phyloP scores from a whole-genome alignment of 2,329 filamentous ascomycete genomes.

The Penicillium sp. region DNA sequence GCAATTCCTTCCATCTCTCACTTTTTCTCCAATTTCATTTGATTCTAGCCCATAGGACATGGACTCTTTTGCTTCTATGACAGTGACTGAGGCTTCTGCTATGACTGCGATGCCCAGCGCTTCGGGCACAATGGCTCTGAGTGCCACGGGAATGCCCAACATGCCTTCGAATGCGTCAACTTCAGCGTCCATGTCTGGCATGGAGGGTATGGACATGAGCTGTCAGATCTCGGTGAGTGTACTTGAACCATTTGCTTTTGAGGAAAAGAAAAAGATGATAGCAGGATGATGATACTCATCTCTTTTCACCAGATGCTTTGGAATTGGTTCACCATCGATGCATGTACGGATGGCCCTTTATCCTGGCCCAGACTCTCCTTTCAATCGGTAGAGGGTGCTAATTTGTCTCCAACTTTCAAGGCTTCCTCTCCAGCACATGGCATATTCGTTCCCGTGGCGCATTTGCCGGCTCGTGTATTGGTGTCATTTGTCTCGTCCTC shows the following conservation, averaged over 20 bases:
- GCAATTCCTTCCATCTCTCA: neutral
- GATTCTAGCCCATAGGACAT: neutral
- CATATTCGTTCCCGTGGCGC: slow-evolving; percentile 61
- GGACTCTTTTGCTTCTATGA: neutral
- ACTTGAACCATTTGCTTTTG: neutral
- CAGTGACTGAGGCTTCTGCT: neutral
- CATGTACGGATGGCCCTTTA: slow-evolving; percentile 8
- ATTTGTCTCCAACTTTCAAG: slow-evolving; percentile 15
- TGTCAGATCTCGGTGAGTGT: slow-evolving; percentile 28
- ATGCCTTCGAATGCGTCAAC: slow-evolving; percentile 1
- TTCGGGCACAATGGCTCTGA: slow-evolving; percentile 3
- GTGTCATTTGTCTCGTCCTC: slow-evolving; percentile 67
- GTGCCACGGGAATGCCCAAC: slow-evolving; percentile 1
- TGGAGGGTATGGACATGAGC: slow-evolving; percentile 20
- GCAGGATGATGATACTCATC: slow-evolving; percentile 1
- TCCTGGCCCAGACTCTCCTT: neutral
- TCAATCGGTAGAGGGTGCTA: neutral
- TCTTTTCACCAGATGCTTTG: slow-evolving; percentile 17
- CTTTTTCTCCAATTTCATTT: neutral
- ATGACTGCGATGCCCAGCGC: neutral
- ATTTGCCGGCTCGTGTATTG: slow-evolving; percentile 77
- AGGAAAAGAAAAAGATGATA: too few species aligned
- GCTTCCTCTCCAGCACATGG: slow-evolving; percentile 67
- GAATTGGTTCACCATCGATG: slow-evolving; percentile 21
- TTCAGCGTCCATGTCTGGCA: slow-evolving; percentile 8